Percentiles rank a stretch among this genome's conserved stretches.
Evolutionary conservation across 140 eudicot genomes (phyloP).

Genomic region (Flaveria floridana): DNA sequence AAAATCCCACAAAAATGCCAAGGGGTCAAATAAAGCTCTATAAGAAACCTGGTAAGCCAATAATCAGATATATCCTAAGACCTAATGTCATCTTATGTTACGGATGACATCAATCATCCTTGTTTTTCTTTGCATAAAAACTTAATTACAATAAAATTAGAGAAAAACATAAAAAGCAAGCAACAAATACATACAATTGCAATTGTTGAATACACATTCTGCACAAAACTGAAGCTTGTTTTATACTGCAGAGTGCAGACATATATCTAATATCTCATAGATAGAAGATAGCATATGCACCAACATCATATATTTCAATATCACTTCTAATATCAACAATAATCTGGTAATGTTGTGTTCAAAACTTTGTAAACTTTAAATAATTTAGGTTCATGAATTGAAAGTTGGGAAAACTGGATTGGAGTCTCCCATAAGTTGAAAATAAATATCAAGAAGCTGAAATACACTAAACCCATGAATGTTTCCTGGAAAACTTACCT

Average conservation of each 20-base stretch:
- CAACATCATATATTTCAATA: background rate
- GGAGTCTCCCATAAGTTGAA: background rate
- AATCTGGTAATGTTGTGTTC: conserved; percentile 3
- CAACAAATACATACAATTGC: conserved; percentile 11
- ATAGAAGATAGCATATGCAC: background rate
- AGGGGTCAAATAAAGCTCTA: background rate
- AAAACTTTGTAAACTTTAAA: background rate
- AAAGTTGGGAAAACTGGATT: background rate
- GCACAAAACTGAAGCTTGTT: background rate
- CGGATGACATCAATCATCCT: background rate
- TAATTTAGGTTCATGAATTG: background rate
- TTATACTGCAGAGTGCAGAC: background rate
- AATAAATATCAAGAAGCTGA: background rate
- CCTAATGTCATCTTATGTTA: background rate
- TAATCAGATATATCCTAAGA: background rate
- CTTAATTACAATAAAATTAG: background rate
- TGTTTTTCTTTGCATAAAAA: background rate
- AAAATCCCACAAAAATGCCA: background rate
- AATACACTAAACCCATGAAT: background rate
- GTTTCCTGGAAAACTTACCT: conserved; percentile 41
- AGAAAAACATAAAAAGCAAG: background rate
- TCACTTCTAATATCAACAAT: background rate
- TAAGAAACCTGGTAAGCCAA: background rate
- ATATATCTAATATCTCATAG: background rate
- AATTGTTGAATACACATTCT: background rate